Evolutionary conservation across 2,329 filamentous ascomycete genomes (phyloP).

Genomic region (Aspergillus carbonarius): DNA sequence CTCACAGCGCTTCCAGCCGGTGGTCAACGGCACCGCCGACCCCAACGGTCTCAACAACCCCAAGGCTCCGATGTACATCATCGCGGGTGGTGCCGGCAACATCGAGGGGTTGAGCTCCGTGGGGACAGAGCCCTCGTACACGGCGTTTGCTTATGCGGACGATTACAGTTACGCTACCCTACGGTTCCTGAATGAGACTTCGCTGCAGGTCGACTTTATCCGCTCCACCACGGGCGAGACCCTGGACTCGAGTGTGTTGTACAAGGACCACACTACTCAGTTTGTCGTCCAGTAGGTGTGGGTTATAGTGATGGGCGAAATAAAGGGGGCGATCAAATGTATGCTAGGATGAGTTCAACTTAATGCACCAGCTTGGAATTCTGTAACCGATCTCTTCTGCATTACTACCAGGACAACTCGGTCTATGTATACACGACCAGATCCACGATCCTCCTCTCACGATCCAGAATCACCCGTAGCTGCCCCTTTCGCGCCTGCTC

Average conservation of each 20-base stretch:
- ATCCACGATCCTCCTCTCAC: neutral
- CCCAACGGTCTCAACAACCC: conserved; percentile 50
- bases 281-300: conserved; percentile 54
- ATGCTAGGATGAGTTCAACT: no score
- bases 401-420: no score
- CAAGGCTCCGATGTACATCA: conserved; percentile 56
- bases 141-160: conserved; percentile 34
- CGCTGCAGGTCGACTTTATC: conserved; percentile 54
- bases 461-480: neutral
- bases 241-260: conserved; percentile 50
- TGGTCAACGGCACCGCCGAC: conserved; percentile 39
- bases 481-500: neutral
- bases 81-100: conserved; percentile 58
- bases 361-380: no score
- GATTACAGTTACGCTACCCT: conserved; percentile 56
- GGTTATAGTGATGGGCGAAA: neutral
- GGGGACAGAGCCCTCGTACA: conserved; percentile 45
- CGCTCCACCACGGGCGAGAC: conserved; percentile 50
- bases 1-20: conserved; percentile 52
- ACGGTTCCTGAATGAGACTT: conserved; percentile 46
- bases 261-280: conserved; percentile 48
- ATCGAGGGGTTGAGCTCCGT: conserved; percentile 53
- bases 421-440: no score
- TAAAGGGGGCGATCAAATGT: neutral
- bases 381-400: no score